These are phyloP conservation scores for Wallacemonas sp. DNA, from an alignment of 208 protist species.

Conservation along the genomic window DNA sequence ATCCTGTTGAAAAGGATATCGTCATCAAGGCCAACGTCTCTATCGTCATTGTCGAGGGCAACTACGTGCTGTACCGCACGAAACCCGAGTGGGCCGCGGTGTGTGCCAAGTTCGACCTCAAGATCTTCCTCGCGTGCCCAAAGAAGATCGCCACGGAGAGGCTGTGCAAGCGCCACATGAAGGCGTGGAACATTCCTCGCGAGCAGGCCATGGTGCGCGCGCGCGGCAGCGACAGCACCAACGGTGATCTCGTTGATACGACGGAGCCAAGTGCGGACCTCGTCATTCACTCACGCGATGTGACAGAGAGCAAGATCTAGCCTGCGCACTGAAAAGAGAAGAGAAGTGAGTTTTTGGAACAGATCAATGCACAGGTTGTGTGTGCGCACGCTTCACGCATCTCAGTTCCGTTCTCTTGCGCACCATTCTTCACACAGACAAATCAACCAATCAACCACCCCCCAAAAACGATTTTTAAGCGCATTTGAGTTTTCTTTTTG, in stretches of 20 bases:
- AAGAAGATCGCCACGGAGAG: slow-evolving; percentile 45
- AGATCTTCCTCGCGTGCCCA: slow-evolving; percentile 56
- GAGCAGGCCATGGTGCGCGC: slow-evolving; percentile 62
- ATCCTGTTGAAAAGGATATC: slow-evolving; percentile 57
- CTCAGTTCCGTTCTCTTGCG: too few species aligned
- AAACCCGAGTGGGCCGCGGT: slow-evolving; percentile 69
- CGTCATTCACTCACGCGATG: slow-evolving; percentile 56
- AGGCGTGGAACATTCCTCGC: slow-evolving; percentile 54
- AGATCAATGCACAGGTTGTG: background rate
- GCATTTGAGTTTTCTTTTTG: slow-evolving; percentile 1
- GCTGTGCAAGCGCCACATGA: slow-evolving; percentile 69
- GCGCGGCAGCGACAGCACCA: slow-evolving; percentile 60
- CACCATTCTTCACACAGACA: background rate
- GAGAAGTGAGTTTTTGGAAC: background rate
- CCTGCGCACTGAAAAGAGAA: background rate
- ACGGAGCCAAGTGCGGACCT: slow-evolving; percentile 50
- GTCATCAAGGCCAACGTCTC: slow-evolving; percentile 38
- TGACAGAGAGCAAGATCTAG: slow-evolving; percentile 1
- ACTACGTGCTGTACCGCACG: slow-evolving; percentile 71
- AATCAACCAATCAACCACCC: background rate
- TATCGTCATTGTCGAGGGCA: slow-evolving; percentile 76
- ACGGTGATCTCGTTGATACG: slow-evolving; percentile 72
- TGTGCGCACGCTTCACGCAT: background rate
- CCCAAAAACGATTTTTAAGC: background rate
- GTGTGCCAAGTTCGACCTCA: slow-evolving; percentile 51